Conservation (phyloP, 805 yeast species). For the Candida mattraensis region DNA sequence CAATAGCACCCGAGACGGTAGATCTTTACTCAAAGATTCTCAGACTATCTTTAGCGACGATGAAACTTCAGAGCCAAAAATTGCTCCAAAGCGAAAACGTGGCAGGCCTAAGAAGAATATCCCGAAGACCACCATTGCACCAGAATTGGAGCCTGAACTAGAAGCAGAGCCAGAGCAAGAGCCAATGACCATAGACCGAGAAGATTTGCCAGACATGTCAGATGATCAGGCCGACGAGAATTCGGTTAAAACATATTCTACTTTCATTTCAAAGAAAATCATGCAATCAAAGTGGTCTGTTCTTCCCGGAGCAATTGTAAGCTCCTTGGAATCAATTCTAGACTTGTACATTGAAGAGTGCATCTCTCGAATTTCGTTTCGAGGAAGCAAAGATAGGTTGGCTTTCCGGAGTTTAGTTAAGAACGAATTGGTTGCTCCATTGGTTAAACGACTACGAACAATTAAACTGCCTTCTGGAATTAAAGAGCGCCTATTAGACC, state of each 20-base stretch:
- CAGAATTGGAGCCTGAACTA: background rate
- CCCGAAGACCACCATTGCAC: background rate
- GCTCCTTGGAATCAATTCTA: constrained; percentile 17
- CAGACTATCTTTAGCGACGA: constrained; percentile 24
- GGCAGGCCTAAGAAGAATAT: constrained; percentile 1
- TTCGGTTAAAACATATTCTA: constrained; percentile 14
- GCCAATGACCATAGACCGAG: background rate
- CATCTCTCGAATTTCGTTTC: constrained; percentile 14
- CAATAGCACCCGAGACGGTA: constrained; percentile 5
- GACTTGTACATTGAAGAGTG: constrained; percentile 24
- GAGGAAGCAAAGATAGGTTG: constrained; percentile 17
- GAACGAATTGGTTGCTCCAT: constrained; percentile 21
- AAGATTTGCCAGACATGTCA: constrained; percentile 4
- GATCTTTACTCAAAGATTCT: constrained; percentile 19
- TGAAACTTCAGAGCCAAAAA: constrained; percentile 14
- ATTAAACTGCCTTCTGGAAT: constrained; percentile 28
- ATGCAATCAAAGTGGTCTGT: constrained; percentile 24
- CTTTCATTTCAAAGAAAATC: constrained; percentile 11
- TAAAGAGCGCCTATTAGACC: constrained; percentile 25
- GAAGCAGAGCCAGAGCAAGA: background rate
- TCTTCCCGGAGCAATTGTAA: constrained; percentile 15
- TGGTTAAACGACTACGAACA: constrained; percentile 21
- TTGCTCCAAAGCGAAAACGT: background rate
- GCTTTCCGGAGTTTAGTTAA: constrained; percentile 22
- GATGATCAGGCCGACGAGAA: constrained; percentile 4